Percentiles rank a stretch among this genome's conserved stretches.
Evolutionary conservation across 257 asterid species (phyloP).

Genomic region (Datura wrightii): DNA sequence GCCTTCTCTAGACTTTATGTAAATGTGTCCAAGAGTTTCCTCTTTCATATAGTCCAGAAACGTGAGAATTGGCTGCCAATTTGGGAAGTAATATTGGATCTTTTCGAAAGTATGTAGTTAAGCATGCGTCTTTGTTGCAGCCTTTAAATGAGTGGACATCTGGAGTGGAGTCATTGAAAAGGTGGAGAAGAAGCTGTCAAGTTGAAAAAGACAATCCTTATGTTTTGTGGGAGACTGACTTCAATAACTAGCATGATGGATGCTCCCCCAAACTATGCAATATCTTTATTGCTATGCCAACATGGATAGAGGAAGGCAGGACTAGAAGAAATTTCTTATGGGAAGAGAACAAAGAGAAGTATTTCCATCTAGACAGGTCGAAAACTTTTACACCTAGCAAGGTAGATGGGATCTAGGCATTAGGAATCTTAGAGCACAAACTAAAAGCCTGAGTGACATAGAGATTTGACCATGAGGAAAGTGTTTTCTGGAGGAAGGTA

Average conservation of each 20-base stretch:
- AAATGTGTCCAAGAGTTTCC: not conserved
- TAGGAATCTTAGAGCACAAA: no score
- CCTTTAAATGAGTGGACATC: not conserved
- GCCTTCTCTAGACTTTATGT: not conserved
- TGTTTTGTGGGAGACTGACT: not conserved
- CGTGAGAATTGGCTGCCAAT: not conserved
- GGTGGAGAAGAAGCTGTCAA: not conserved
- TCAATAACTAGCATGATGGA: not conserved
- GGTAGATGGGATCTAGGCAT: no score
- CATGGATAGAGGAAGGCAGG: conserved; percentile 1
- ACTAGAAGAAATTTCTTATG: conserved; percentile 2
- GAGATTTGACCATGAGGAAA: no score
- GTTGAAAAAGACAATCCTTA: not conserved
- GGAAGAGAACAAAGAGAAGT: not conserved
- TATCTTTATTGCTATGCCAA: not conserved
- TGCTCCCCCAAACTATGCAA: not conserved
- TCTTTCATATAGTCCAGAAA: conserved; percentile 1
- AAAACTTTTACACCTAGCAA: no score
- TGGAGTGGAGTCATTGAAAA: no score
- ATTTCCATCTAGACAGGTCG: not conserved
- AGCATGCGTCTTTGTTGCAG: not conserved
- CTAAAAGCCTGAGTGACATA: no score
- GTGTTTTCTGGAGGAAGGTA: no score
- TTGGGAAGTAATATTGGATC: conserved; percentile 16
- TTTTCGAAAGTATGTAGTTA: not conserved